A percentile compares a stretch with the other conserved stretches of the same genome.
phyloP scores from a whole-genome alignment of 257 asterid species.

The Solanum lycopersicoides region DNA sequence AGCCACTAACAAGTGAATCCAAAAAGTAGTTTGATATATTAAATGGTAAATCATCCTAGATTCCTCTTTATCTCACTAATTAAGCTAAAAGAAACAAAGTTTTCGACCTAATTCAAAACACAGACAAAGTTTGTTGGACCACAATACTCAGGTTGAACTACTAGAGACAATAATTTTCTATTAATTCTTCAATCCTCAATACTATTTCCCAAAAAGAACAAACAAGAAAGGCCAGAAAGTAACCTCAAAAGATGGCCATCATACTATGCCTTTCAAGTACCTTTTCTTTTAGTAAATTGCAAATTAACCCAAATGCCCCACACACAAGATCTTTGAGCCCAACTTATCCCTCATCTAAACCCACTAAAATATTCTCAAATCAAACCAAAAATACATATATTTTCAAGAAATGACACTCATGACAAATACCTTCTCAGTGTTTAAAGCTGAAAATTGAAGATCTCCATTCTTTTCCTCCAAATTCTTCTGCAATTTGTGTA shows the following conservation, averaged over 20 bases:
- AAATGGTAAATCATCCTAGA: conserved; percentile 8
- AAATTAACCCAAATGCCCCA: not conserved
- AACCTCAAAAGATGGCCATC: conserved; percentile 16
- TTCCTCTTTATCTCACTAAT: conserved; percentile 19
- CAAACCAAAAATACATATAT: not conserved
- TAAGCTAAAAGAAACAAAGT: not conserved
- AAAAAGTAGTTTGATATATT: conserved; percentile 1
- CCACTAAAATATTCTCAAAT: not conserved
- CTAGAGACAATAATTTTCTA: conserved; percentile 24
- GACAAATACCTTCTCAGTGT: conserved; percentile 43
- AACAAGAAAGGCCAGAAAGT: conserved; percentile 46
- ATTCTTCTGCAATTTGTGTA: conserved; percentile 43
- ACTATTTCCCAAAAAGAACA: conserved; percentile 30
- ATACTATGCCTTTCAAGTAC: conserved; percentile 17
- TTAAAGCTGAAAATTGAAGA: conserved; percentile 52
- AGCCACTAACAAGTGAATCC: conserved; percentile 10
- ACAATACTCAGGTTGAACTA: conserved; percentile 21
- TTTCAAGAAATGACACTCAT: not conserved
- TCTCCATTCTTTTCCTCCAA: conserved; percentile 46
- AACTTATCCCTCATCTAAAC: conserved; percentile 1
- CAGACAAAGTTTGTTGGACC: conserved; percentile 38
- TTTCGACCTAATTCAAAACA: conserved; percentile 11
- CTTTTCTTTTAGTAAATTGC: not conserved
- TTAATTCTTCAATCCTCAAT: conserved; percentile 5
- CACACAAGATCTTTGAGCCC: not conserved